Percentiles rank a stretch among this genome's conserved stretches.
Conservation (phyloP, 176 grass and related monocot genomes). For the Hyparrhenia diplandra region DNA sequence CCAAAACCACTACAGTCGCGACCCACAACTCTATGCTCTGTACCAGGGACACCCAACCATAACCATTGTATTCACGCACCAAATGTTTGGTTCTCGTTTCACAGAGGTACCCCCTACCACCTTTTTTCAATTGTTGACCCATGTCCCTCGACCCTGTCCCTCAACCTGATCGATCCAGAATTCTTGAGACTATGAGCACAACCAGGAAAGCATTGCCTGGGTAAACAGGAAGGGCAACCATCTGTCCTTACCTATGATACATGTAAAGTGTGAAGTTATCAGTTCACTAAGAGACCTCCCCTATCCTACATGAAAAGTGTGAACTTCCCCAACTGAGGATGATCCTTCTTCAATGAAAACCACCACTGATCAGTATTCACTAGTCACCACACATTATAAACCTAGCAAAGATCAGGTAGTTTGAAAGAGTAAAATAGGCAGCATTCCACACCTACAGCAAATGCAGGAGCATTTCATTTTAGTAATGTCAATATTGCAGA, state of each 20-base stretch:
- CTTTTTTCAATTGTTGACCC: too few relatives aligned
- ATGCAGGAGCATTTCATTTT: background rate
- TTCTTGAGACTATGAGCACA: too few relatives aligned
- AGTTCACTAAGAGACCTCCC: background rate
- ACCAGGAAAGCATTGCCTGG: background rate
- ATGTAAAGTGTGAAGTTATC: background rate
- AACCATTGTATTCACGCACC: too few relatives aligned
- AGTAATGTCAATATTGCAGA: background rate
- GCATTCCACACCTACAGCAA: background rate
- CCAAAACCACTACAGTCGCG: too few relatives aligned
- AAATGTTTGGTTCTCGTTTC: too few relatives aligned
- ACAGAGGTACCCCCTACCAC: too few relatives aligned
- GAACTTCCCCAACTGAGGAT: background rate
- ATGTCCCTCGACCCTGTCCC: too few relatives aligned
- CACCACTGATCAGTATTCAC: background rate
- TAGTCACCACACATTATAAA: background rate
- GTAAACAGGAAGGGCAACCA: background rate
- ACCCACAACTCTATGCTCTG: too few relatives aligned
- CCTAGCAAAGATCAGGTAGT: background rate
- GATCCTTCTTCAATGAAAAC: background rate
- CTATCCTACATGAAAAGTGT: background rate
- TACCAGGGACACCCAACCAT: too few relatives aligned
- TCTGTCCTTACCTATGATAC: background rate
- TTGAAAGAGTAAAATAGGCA: background rate
- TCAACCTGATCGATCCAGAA: too few relatives aligned